Percentiles rank a stretch among this genome's conserved stretches.
phyloP scores from a whole-genome alignment of 2,329 filamentous ascomycete genomes.

The Cordyceps cateniannulata region DNA sequence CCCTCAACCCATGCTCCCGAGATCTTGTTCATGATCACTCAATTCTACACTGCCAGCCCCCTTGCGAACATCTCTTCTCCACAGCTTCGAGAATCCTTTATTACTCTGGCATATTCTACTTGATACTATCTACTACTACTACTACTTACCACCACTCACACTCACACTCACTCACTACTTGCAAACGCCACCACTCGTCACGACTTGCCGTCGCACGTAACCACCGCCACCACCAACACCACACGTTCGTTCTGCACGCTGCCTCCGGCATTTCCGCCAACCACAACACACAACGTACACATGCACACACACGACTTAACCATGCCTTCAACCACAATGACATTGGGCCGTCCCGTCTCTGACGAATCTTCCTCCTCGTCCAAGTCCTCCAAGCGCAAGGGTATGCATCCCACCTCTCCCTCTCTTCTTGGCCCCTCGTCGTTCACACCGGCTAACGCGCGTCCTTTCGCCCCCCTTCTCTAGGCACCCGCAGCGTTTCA shows the following conservation, averaged over 20 bases:
- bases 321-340: constrained; percentile 13
- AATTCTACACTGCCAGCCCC: neutral
- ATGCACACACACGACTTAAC: neutral
- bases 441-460: constrained; percentile 9
- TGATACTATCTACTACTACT: neutral
- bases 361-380: constrained; percentile 28
- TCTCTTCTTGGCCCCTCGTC: neutral
- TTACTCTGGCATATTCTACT: neutral
- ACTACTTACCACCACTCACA: neutral
- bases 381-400: constrained; percentile 40
- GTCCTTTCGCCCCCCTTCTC: neutral
- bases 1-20: neutral
- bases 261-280: constrained; percentile 2
- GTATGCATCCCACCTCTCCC: constrained; percentile 23
- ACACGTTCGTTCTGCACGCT: neutral
- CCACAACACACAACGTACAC: neutral
- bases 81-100: neutral
- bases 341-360: constrained; percentile 36
- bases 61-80: neutral
- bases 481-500: constrained; percentile 69
- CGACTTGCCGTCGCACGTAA: constrained; percentile 12
- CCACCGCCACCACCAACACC: neutral
- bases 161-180: neutral
- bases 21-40: constrained; percentile 9
- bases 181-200: neutral